Evolutionary conservation across 2,329 filamentous ascomycete species (phyloP).

Genomic region (Lomentospora prolificans): DNA sequence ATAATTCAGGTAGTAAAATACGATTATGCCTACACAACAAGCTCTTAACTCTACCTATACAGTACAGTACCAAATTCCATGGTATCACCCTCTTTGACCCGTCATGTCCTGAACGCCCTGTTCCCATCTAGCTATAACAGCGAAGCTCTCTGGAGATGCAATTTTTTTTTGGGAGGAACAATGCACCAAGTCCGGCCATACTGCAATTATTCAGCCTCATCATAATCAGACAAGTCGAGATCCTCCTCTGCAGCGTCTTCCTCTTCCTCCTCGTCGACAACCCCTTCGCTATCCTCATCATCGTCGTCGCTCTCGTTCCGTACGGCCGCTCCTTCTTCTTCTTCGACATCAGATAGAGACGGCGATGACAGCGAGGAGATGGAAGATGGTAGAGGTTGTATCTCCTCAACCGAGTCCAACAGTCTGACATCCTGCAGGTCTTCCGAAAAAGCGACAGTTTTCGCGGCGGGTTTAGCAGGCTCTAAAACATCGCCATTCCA

Average conservation of each 20-base stretch:
- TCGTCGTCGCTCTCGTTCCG: background rate
- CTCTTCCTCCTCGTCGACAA: background rate
- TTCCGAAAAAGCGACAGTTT: slow-evolving; percentile 55
- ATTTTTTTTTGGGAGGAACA: background rate
- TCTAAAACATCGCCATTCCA: slow-evolving; percentile 87
- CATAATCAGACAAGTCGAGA: background rate
- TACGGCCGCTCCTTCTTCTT: background rate
- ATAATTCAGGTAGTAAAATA: no score
- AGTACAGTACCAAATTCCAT: background rate
- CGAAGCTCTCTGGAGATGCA: background rate
- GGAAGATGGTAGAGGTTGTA: background rate
- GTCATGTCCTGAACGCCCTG: background rate
- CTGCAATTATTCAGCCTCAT: background rate
- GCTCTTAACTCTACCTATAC: no score
- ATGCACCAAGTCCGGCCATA: background rate
- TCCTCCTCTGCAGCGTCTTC: background rate
- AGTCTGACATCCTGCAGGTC: slow-evolving; percentile 24
- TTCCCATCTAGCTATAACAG: background rate
- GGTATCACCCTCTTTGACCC: background rate
- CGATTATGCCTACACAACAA: no score
- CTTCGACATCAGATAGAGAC: background rate
- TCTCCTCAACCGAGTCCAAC: background rate
- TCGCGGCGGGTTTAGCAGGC: slow-evolving; percentile 33
- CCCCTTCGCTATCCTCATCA: background rate
- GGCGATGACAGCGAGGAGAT: background rate